Evolutionary conservation across 352 stramenopile genomes (phyloP).

Genomic region (Pseudoperonospora humuli): DNA sequence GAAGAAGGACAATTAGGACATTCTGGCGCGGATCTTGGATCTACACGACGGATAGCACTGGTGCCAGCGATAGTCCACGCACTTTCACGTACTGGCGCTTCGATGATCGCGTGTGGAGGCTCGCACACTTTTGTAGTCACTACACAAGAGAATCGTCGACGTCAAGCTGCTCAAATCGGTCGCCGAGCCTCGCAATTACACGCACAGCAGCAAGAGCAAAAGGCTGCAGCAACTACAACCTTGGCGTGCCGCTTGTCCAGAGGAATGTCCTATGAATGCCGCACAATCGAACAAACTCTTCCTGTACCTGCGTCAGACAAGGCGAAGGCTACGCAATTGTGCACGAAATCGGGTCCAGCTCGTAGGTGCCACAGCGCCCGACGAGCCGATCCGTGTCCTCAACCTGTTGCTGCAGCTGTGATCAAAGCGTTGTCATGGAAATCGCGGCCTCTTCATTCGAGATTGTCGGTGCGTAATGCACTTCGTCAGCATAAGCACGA

Average conservation of each 20-base stretch:
- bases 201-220: no score
- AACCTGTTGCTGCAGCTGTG: slow-evolving; percentile 5
- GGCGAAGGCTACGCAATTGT: not conserved
- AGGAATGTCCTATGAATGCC: slow-evolving; percentile 2
- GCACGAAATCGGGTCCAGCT: not conserved
- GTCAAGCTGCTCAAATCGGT: no score
- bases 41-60: no score
- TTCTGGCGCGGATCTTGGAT: no score
- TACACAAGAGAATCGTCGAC: no score
- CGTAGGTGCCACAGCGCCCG: slow-evolving; percentile 18
- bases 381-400: slow-evolving; percentile 5
- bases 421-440: slow-evolving; percentile 34
- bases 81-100: no score
- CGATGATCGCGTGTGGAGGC: no score
- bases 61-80: no score
- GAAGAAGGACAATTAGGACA: no score
- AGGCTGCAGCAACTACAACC: no score
- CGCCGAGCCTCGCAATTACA: no score
- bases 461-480: slow-evolving; percentile 37
- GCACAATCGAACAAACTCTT: not conserved
- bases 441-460: slow-evolving; percentile 39
- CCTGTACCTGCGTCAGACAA: not conserved
- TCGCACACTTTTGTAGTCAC: no score
- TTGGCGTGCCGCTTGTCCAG: slow-evolving; percentile 2
- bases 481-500: slow-evolving; percentile 33